A percentile compares a stretch with the other conserved stretches of the same genome.
phyloP scores from a whole-genome alignment of 352 stramenopile species.

The Discostella stelligera region DNA sequence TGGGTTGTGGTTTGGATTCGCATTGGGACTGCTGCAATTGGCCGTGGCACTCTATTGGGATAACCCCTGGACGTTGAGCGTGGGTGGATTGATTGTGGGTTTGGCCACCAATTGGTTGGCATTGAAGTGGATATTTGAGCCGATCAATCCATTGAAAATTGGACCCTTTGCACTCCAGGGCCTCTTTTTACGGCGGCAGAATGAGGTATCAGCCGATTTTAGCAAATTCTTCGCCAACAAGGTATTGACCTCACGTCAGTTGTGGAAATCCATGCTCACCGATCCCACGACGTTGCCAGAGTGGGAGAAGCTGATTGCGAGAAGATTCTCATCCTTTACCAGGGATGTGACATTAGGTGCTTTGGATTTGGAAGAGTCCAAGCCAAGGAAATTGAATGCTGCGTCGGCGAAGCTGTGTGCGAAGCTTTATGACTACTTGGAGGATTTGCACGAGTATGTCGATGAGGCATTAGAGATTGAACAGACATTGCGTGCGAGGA shows the following conservation, averaged over 20 bases:
- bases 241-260: slow-evolving; percentile 52
- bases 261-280: slow-evolving; percentile 58
- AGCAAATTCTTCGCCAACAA: slow-evolving; percentile 58
- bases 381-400: slow-evolving; percentile 45
- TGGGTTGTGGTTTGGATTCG: slow-evolving; percentile 84
- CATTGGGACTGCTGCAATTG: slow-evolving; percentile 83
- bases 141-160: slow-evolving; percentile 64
- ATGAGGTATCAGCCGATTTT: slow-evolving; percentile 58
- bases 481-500: slow-evolving; percentile 88
- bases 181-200: slow-evolving; percentile 90
- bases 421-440: slow-evolving; percentile 45
- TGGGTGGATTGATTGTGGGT: slow-evolving; percentile 91
- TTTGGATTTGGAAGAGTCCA: slow-evolving; percentile 30
- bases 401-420: slow-evolving; percentile 31
- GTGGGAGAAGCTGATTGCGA: slow-evolving; percentile 43
- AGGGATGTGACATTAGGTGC: slow-evolving; percentile 37
- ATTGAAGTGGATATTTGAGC: slow-evolving; percentile 96
- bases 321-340: slow-evolving; percentile 33
- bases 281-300: slow-evolving; percentile 49
- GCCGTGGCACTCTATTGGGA: slow-evolving; percentile 82
- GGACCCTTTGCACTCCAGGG: slow-evolving; percentile 90
- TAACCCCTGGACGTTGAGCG: slow-evolving; percentile 84
- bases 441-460: slow-evolving; percentile 90
- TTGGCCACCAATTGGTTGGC: slow-evolving; percentile 95
- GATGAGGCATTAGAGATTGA: slow-evolving; percentile 90